Evolutionary conservation across 139 green algal genomes (phyloP).

Genomic region (Micractinium sp.): DNA sequence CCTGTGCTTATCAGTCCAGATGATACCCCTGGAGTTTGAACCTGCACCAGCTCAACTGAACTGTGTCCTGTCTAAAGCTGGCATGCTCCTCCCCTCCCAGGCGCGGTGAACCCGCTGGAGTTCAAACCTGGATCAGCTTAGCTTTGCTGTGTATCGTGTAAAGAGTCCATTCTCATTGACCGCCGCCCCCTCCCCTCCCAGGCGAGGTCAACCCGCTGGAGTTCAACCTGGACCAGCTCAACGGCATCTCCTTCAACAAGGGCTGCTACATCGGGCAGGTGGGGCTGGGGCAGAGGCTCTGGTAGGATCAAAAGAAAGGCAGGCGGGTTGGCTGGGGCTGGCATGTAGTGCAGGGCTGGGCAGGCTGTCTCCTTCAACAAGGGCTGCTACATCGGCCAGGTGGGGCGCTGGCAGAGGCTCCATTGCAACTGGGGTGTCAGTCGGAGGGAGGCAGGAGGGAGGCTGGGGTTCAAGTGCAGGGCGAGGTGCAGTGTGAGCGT

Average conservation of each 20-base stretch:
- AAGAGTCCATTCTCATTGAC: no score
- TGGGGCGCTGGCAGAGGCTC: background rate
- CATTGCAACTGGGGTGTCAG: no score
- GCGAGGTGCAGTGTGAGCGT: no score
- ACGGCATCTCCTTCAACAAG: background rate
- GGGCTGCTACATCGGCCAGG: slow-evolving; percentile 13
- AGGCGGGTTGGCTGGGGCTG: background rate
- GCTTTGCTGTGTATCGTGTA: no score
- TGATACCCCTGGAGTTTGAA: no score
- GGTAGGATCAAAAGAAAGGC: no score
- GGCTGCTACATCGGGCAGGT: slow-evolving; percentile 26
- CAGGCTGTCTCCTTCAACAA: background rate
- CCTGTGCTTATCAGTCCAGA: no score
- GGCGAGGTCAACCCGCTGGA: slow-evolving; percentile 19
- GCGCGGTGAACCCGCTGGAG: background rate
- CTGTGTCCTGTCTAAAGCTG: no score
- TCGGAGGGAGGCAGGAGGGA: background rate
- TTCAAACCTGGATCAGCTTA: no score
- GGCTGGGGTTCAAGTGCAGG: no score
- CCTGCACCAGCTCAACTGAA: no score
- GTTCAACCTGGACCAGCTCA: slow-evolving; percentile 18
- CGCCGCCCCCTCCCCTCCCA: background rate
- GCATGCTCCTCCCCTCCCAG: no score
- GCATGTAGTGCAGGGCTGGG: background rate
- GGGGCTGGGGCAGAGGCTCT: background rate